A percentile compares a stretch with the other conserved stretches of the same genome.
Conservation (phyloP, 441 rosid genomes). For the Melianthus villosus region DNA sequence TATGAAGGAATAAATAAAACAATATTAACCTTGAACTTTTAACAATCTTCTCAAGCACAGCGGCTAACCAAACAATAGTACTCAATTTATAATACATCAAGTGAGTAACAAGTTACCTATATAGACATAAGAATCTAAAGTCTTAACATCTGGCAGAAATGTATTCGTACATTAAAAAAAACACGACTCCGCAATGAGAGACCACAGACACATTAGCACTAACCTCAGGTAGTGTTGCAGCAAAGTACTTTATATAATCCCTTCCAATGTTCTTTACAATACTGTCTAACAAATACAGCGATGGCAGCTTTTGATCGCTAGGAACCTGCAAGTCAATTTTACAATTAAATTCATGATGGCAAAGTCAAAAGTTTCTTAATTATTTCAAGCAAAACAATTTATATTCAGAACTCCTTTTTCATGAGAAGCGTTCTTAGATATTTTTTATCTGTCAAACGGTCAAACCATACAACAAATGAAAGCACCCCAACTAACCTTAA, state of each 20-base stretch:
- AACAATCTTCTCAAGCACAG: neutral
- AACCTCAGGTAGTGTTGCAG: slow-evolving; percentile 72
- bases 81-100: too few relatives aligned
- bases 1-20: neutral
- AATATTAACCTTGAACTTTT: neutral
- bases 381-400: slow-evolving; percentile 7
- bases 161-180: too few relatives aligned
- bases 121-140: too few relatives aligned
- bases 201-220: slow-evolving; percentile 14
- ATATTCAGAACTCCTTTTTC: too few relatives aligned
- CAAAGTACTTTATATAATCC: slow-evolving; percentile 80
- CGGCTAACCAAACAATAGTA: slow-evolving; percentile 1
- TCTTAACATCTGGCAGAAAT: too few relatives aligned
- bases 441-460: too few relatives aligned
- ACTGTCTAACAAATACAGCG: slow-evolving; percentile 94
- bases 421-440: too few relatives aligned
- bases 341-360: slow-evolving; percentile 31
- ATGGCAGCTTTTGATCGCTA: slow-evolving; percentile 93
- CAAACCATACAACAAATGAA: too few relatives aligned
- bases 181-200: neutral
- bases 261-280: slow-evolving; percentile 93
- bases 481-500: too few relatives aligned
- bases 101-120: too few relatives aligned
- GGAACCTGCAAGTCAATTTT: slow-evolving; percentile 71
- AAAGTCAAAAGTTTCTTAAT: slow-evolving; percentile 8